These are phyloP conservation scores for Mitragyna speciosa DNA, from an alignment of 257 asterid species.

Conservation along the genomic window DNA sequence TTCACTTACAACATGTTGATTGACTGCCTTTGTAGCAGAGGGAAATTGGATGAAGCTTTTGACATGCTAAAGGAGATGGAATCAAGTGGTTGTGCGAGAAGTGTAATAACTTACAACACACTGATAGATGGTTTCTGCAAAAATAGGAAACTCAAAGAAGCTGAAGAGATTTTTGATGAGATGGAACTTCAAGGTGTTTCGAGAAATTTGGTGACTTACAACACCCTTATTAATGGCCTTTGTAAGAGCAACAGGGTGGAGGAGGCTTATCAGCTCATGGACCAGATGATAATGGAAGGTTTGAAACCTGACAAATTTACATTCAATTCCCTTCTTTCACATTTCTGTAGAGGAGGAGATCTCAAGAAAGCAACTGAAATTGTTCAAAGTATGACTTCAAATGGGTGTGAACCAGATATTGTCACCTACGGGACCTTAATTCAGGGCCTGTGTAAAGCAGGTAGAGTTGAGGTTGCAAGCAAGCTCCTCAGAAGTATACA, in stretches of 20 bases:
- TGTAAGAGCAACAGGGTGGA: slow-evolving; percentile 71
- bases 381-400: slow-evolving; percentile 71
- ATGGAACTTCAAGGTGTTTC: slow-evolving; percentile 88
- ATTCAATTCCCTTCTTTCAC: slow-evolving; percentile 69
- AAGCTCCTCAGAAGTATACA: slow-evolving; percentile 74
- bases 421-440: slow-evolving; percentile 79
- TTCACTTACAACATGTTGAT: slow-evolving; percentile 85
- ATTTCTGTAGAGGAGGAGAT: slow-evolving; percentile 78
- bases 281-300: slow-evolving; percentile 89
- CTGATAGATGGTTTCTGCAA: slow-evolving; percentile 85
- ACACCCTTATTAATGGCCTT: slow-evolving; percentile 86
- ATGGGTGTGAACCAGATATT: slow-evolving; percentile 81
- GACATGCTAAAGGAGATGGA: slow-evolving; percentile 80
- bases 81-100: slow-evolving; percentile 69
- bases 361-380: slow-evolving; percentile 87
- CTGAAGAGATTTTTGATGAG: slow-evolving; percentile 86
- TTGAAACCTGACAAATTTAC: slow-evolving; percentile 74
- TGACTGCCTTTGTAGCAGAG: slow-evolving; percentile 64
- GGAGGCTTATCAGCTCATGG: slow-evolving; percentile 89
- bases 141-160: slow-evolving; percentile 63
- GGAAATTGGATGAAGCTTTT: slow-evolving; percentile 67
- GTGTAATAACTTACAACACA: slow-evolving; percentile 68
- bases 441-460: slow-evolving; percentile 84
- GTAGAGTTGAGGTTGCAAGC: slow-evolving; percentile 63
- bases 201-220: slow-evolving; percentile 67